A percentile compares a stretch with the other conserved stretches of the same genome.
These are phyloP conservation scores for Spinacia oleracea DNA, from an alignment of 179 eudicot genomes.

Conservation along the genomic window DNA sequence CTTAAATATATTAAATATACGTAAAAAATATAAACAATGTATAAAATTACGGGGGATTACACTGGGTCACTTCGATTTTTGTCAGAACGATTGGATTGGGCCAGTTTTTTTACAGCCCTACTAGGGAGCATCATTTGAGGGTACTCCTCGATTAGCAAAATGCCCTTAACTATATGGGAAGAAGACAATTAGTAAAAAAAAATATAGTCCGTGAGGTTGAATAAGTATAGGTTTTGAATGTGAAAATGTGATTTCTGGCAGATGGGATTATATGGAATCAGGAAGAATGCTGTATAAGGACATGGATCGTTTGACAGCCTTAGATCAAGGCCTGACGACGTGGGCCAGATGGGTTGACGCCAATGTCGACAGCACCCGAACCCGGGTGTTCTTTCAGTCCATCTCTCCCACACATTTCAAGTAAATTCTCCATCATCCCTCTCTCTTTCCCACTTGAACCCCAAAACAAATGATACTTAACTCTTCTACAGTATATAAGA, in stretches of 20 bases:
- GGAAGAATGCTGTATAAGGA: constrained; percentile 64
- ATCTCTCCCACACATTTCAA: constrained; percentile 90
- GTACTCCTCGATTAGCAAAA: too few relatives aligned
- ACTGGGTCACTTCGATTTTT: too few relatives aligned
- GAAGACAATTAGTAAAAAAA: neutral
- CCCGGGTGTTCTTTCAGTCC: constrained; percentile 73
- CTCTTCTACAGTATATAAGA: too few relatives aligned
- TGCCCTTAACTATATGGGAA: too few relatives aligned
- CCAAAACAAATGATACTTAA: neutral
- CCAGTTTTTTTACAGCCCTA: too few relatives aligned
- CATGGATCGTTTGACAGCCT: constrained; percentile 72
- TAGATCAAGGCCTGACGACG: constrained; percentile 68
- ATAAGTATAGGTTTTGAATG: neutral
- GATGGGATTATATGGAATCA: constrained; percentile 93
- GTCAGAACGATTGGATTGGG: too few relatives aligned
- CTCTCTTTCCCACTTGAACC: neutral
- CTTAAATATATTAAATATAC: too few relatives aligned
- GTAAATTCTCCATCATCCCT: constrained; percentile 35
- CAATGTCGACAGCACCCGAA: constrained; percentile 47
- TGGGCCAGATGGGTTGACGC: constrained; percentile 92
- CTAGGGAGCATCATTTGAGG: too few relatives aligned
- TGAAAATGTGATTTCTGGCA: constrained; percentile 27
- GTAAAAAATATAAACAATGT: too few relatives aligned
- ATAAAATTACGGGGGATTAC: too few relatives aligned
- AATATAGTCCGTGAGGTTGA: neutral